Percentiles rank a stretch among this genome's conserved stretches.
phyloP scores from a whole-genome alignment of 2,329 filamentous ascomycete species.

The Penicillium sp. region DNA sequence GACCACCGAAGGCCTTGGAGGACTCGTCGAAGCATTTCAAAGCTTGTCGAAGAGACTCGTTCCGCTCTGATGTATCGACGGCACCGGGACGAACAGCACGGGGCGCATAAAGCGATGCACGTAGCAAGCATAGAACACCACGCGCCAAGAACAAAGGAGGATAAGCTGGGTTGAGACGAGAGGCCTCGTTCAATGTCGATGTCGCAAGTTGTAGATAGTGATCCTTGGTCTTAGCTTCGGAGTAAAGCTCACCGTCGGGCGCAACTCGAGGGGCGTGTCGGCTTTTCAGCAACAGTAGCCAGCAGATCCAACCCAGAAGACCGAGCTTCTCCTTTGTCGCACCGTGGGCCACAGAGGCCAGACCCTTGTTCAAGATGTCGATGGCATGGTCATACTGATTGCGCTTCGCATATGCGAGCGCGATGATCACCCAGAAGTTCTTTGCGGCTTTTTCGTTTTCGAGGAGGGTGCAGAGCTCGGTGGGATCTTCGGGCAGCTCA shows the following conservation, averaged over 20 bases:
- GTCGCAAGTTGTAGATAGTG: conserved; percentile 90
- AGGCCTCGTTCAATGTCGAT: conserved; percentile 89
- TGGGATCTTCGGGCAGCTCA: conserved; percentile 88
- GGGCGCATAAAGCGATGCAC: conserved; percentile 79
- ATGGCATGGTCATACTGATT: conserved; percentile 84
- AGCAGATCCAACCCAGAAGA: conserved; percentile 81
- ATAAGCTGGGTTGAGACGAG: conserved; percentile 87
- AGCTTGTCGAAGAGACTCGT: conserved; percentile 79
- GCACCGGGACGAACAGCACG: conserved; percentile 64
- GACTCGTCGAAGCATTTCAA: conserved; percentile 95
- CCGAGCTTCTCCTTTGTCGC: conserved; percentile 81
- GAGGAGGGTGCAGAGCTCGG: conserved; percentile 89
- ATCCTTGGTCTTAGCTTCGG: conserved; percentile 87
- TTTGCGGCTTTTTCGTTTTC: conserved; percentile 92
- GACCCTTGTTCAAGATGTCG: conserved; percentile 70
- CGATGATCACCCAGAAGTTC: conserved; percentile 97
- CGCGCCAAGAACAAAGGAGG: conserved; percentile 88
- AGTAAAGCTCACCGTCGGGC: conserved; percentile 63
- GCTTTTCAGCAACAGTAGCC: conserved; percentile 89
- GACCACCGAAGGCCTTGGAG: conserved; percentile 76
- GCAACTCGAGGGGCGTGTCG: conserved; percentile 72
- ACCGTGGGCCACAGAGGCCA: conserved; percentile 68
- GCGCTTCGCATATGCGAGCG: conserved; percentile 94
- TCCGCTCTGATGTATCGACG: conserved; percentile 68
- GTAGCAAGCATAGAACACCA: conserved; percentile 83